These are phyloP conservation scores for Talaromyces ruber DNA, from an alignment of 495 filamentous ascomycete genomes.

Conservation along the genomic window DNA sequence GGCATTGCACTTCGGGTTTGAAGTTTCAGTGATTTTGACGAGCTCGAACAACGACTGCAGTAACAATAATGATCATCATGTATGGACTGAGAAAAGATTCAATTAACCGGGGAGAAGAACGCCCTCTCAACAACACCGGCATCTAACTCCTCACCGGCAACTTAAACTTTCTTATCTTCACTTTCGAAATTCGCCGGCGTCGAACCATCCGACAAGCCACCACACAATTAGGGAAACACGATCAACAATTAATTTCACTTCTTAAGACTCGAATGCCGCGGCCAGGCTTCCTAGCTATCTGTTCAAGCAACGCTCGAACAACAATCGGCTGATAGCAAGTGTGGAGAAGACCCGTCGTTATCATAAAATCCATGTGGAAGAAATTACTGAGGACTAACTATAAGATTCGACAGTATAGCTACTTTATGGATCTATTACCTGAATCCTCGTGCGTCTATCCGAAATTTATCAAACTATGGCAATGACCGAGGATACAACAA, in stretches of 20 bases:
- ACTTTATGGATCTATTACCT: background rate
- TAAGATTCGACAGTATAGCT: background rate
- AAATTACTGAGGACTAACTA: background rate
- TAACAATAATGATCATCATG: background rate
- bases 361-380: background rate
- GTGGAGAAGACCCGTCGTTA: background rate
- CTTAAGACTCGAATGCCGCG: background rate
- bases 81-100: background rate
- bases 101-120: background rate
- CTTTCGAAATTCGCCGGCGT: background rate
- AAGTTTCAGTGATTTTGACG: background rate
- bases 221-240: background rate
- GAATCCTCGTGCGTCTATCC: background rate
- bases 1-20: background rate
- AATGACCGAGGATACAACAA: background rate
- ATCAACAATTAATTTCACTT: background rate
- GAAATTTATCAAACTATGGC: background rate
- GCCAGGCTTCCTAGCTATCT: background rate
- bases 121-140: background rate
- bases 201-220: background rate
- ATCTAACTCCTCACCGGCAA: background rate
- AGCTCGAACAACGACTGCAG: background rate
- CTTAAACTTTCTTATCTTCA: background rate
- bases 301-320: background rate
- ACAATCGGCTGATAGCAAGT: background rate